A percentile compares a stretch with the other conserved stretches of the same genome.
These are phyloP conservation scores for Bauhinia variegata DNA, from an alignment of 306 rosid genomes.

Conservation along the genomic window DNA sequence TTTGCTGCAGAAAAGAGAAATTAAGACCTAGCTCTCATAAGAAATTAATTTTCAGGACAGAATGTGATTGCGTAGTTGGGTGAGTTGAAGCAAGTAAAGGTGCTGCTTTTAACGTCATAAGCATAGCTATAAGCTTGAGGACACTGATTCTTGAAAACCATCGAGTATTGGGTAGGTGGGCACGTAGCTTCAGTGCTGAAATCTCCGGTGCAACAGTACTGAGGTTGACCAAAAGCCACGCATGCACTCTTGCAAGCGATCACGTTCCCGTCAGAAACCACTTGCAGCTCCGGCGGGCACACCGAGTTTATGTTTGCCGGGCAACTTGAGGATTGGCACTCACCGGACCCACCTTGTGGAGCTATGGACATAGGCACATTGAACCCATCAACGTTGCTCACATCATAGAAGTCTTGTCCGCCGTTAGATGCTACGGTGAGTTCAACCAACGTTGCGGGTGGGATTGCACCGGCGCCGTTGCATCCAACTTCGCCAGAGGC, in stretches of 20 bases:
- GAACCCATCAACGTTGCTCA: conserved; percentile 59
- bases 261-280: conserved; percentile 40
- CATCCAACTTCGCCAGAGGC: conserved; percentile 43
- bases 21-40: no score
- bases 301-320: conserved; percentile 33
- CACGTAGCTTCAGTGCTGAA: conserved; percentile 31
- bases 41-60: conserved; percentile 33
- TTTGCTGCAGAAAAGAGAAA: no score
- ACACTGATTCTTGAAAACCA: conserved; percentile 48
- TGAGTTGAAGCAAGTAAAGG: conserved; percentile 48
- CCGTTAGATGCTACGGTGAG: conserved; percentile 38
- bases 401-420: conserved; percentile 52
- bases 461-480: conserved; percentile 50
- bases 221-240: conserved; percentile 34
- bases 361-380: conserved; percentile 46
- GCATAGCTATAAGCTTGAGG: conserved; percentile 64
- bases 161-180: conserved; percentile 46
- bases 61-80: conserved; percentile 49
- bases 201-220: conserved; percentile 48
- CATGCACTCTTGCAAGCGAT: conserved; percentile 61
- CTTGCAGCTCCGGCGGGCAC: conserved; percentile 42
- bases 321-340: conserved; percentile 37
- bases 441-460: conserved; percentile 49
- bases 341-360: conserved; percentile 36
- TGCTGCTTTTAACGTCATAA: conserved; percentile 41